Base-by-base conservation (phyloP, 2,329 filamentous ascomycete genomes). In the Cordyceps javanica region DNA sequence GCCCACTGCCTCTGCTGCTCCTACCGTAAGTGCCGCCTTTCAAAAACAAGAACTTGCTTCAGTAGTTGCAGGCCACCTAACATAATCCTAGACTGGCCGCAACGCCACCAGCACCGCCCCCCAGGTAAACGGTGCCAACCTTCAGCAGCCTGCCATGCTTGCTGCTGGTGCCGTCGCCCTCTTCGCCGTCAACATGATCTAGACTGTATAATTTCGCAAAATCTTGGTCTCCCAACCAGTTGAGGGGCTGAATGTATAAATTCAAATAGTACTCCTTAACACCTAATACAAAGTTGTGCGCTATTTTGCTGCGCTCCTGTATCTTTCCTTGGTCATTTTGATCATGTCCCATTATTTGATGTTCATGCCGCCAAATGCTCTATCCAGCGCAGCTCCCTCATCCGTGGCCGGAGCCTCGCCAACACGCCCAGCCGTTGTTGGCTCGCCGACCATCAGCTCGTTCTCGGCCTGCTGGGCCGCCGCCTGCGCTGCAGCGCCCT, bases 351-450 rank as follows among this genome's bases (percentile, higher is more conserved):
- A 30, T 59, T 38, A 70, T 58, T 67, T 69, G 59, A 76, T 57
- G 7, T 60, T 68, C 69, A 82, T 71, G 3, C 70, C 73, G 1
- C 81, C 82, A 73, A 85, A 85, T 2, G 77, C 81, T 58, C 79
- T 73, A 65, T 85, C 82, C 61, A 85, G 64, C 65, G 82, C 76
- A n/a, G 75, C 80, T 4, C 81, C 82, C 60, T 80, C 73, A 56
- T 81, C 79, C 26, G 73, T 71, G 2, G 69, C 67, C 41, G 82
- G 73, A 32, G 82, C 76, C 51, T 57, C 19, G 38, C 30, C 54
- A 9, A 41, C 54, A 32, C 52, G 45, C 21, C 38, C 41, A 21
- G 45, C n/a, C n/a, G n/a, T 32, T 23, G 25, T 26, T 7, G 53
- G 44, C 13, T 55, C 53, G 19, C 53, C 55, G 1, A 41, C 45